These are phyloP conservation scores for Ceratocystis smalleyi DNA, from an alignment of 2,329 filamentous ascomycete species.

Conservation along the genomic window DNA sequence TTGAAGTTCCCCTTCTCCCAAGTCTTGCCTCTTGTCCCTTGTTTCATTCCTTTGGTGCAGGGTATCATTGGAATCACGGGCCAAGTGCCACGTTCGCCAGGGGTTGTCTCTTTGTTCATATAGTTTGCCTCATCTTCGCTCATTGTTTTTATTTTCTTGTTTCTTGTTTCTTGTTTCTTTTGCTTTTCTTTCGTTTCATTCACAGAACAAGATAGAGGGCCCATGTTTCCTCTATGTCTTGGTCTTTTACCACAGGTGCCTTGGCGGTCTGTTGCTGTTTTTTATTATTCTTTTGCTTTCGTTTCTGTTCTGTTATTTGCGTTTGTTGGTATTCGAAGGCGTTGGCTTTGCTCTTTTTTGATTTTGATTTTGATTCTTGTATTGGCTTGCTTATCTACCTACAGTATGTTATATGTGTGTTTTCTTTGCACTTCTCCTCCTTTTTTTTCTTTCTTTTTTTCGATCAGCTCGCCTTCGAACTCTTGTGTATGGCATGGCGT, in stretches of 20 bases:
- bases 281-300: background rate
- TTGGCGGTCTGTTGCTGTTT: background rate
- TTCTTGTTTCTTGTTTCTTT: background rate
- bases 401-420: background rate
- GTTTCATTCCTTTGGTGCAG: background rate
- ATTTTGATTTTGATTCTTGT: background rate
- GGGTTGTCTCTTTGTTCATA: background rate
- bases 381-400: too few relatives aligned
- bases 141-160: background rate
- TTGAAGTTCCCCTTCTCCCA: background rate
- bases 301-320: background rate
- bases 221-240: background rate
- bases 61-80: background rate
- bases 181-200: background rate
- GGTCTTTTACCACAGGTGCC: slow-evolving; percentile 2
- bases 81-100: background rate
- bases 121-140: background rate
- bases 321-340: background rate
- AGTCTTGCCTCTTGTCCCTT: background rate
- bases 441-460: background rate
- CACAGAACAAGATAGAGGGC: slow-evolving; percentile 1
- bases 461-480: background rate
- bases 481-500: background rate
- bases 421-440: background rate
- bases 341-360: background rate